Evolutionary conservation across 257 asterid genomes (phyloP), one percentile per base, ranked within the genome.

Genomic region (Eustoma russellianum): DNA sequence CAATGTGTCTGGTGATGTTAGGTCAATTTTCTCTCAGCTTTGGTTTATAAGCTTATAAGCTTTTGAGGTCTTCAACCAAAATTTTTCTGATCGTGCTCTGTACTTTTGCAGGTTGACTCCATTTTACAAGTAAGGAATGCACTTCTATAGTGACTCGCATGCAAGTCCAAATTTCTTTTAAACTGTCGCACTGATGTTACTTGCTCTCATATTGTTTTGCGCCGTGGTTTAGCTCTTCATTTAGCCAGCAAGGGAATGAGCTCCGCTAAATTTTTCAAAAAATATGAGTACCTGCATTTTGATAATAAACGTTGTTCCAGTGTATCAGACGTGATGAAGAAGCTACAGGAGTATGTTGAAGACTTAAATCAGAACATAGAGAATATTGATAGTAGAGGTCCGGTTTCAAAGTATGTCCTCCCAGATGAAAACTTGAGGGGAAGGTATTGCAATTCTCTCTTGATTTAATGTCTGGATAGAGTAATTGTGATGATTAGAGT

Each of bases 351-450:
- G 57, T 84, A 87, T 61, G 94, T 84, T 60, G 94, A 82, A 52
- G 92, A 91, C 71, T 65, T 91, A 66, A 91, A 91, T 74, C 71
- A 75, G 58, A 82, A 82, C 82, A 78, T 91, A 48, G 98, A 87
- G 52, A 84, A 77, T 59, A 68, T 91, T 55, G 86, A 74, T 41
- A 59, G 77, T 1, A 75, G 94, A 44, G 96, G 98, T 6, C 92
- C 92, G 44, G 94, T 84, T 60, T 91, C 98, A 51, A 82, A 84
- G 60, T 91, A 91, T 66, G 77, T 68, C 53, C 76, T 91, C 61
- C 98, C 83, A 15, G 98, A 91, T 49, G 98, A 91, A 79, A 80
- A 84, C 79, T 85, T 91, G 57, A 78, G 79, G 69, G 96, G 96
- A 78, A 82, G 95, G 98, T 91, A 69, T 44, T 71, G 50, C 56